Conservation (phyloP, 305 asterid species). For the Ruellia speciosa region DNA sequence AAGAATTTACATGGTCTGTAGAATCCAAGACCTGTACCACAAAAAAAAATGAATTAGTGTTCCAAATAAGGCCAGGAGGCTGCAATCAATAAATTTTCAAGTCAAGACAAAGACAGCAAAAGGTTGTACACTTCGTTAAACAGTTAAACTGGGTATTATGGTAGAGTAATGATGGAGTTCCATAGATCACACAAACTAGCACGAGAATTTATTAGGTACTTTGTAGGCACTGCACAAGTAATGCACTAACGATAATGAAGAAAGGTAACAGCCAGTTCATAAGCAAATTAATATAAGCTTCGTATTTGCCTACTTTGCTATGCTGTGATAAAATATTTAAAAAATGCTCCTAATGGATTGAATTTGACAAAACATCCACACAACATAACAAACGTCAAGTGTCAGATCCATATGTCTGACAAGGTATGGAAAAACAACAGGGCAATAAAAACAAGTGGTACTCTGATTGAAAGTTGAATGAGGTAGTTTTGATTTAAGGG, state of each 20-base stretch:
- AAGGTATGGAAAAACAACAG: neutral
- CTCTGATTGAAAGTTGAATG: neutral
- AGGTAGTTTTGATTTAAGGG: neutral
- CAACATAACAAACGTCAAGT: no score
- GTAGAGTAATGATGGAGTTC: neutral
- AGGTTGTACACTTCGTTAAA: neutral
- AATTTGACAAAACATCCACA: no score
- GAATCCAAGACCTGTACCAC: slow-evolving; percentile 83
- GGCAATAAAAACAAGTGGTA: neutral
- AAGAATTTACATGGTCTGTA: slow-evolving; percentile 91
- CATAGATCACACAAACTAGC: no score
- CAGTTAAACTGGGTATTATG: neutral
- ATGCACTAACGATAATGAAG: no score
- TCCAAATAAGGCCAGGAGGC: neutral
- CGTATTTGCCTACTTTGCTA: no score
- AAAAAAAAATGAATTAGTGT: neutral
- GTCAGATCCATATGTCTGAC: neutral
- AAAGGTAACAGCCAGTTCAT: no score
- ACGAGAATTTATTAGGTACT: no score
- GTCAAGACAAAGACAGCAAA: neutral
- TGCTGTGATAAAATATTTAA: no score
- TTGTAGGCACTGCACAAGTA: no score
- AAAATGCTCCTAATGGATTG: no score
- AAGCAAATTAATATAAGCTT: no score
- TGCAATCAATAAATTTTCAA: neutral